Percentiles rank a stretch among this genome's conserved stretches.
Evolutionary conservation across 257 asterid genomes (phyloP).

Genomic region (Paraleonurus japonicus): DNA sequence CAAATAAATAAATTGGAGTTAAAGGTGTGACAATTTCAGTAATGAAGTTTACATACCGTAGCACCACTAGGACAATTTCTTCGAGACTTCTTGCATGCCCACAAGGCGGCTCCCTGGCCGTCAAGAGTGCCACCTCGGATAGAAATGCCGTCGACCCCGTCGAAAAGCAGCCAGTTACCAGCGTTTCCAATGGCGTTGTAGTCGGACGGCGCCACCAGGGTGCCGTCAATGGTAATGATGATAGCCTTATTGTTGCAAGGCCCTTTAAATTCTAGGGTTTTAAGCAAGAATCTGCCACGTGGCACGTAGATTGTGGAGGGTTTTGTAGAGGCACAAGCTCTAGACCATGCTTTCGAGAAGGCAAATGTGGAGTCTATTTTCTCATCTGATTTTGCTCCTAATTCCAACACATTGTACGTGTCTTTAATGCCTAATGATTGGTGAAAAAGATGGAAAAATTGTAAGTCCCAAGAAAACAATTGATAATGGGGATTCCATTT

Average conservation of each 20-base stretch:
- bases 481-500: conserved; percentile 5
- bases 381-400: conserved; percentile 57
- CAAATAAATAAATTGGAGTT: neutral
- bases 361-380: conserved; percentile 43
- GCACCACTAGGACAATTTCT: conserved; percentile 56
- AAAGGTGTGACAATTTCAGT: neutral
- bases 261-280: conserved; percentile 33
- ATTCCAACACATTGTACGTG: conserved; percentile 30
- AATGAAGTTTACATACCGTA: conserved; percentile 45
- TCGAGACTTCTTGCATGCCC: conserved; percentile 61
- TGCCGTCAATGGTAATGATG: conserved; percentile 39
- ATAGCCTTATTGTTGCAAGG: conserved; percentile 49
- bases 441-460: conserved; percentile 10
- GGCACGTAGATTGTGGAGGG: conserved; percentile 55
- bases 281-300: conserved; percentile 41
- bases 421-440: conserved; percentile 23
- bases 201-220: conserved; percentile 54
- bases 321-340: conserved; percentile 48
- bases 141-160: conserved; percentile 43
- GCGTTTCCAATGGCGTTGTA: conserved; percentile 35
- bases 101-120: conserved; percentile 52
- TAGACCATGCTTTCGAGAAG: conserved; percentile 49
- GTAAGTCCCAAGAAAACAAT: neutral
- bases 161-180: conserved; percentile 44
- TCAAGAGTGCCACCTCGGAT: conserved; percentile 59